These are phyloP conservation scores for Ganoderma resinaceum DNA, from an alignment of 1,284 basidiomycete species.

Conservation along the genomic window DNA sequence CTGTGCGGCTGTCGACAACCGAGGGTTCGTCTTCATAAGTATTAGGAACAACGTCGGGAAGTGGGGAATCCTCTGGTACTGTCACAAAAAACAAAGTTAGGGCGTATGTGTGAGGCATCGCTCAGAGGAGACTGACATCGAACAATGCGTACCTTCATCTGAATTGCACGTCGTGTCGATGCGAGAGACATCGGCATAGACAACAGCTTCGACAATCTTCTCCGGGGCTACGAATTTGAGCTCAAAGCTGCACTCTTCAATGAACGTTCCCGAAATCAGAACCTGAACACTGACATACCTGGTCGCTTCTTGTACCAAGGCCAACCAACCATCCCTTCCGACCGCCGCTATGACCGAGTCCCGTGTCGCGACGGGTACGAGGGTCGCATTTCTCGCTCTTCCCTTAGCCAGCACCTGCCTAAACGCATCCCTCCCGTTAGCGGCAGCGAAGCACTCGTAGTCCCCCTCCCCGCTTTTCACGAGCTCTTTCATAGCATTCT, in stretches of 20 bases:
- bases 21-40: constrained; percentile 42
- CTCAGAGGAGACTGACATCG: not conserved
- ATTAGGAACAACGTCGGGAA: constrained; percentile 43
- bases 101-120: too few species aligned
- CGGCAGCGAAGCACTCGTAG: constrained; percentile 64
- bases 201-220: constrained; percentile 41
- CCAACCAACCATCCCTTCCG: constrained; percentile 58
- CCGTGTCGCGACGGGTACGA: constrained; percentile 61
- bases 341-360: constrained; percentile 54
- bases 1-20: constrained; percentile 26
- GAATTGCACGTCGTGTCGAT: constrained; percentile 33
- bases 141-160: constrained; percentile 22
- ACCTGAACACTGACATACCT: constrained; percentile 44
- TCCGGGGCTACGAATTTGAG: constrained; percentile 38
- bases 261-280: not conserved
- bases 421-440: constrained; percentile 54
- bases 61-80: constrained; percentile 20
- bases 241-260: constrained; percentile 35
- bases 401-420: constrained; percentile 58
- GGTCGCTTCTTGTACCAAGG: constrained; percentile 55
- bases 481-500: constrained; percentile 56
- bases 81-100: not conserved
- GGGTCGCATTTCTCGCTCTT: constrained; percentile 49
- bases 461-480: constrained; percentile 61
- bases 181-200: constrained; percentile 39